Percentiles rank a stretch among this genome's conserved stretches.
These are phyloP conservation scores for Dacryopinax primogenitus DNA, from an alignment of 768 basidiomycete genomes.

Conservation along the genomic window DNA sequence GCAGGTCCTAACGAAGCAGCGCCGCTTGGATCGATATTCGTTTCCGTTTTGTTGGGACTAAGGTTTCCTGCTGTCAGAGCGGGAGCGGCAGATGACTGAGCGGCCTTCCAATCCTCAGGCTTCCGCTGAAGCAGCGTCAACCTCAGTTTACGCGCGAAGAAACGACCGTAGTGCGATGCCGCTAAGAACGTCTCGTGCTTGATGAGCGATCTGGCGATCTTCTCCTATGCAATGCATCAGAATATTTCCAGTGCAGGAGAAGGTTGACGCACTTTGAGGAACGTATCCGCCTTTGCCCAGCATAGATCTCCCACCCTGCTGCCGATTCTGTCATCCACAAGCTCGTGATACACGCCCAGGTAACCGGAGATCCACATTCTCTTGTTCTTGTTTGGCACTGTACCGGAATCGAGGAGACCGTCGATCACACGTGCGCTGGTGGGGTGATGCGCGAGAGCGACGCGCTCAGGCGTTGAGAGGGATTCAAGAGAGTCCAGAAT, in stretches of 20 bases:
- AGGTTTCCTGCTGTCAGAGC: not conserved
- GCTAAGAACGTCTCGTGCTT: slow-evolving; percentile 57
- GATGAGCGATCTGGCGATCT: slow-evolving; percentile 72
- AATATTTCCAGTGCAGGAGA: not conserved
- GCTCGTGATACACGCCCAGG: slow-evolving; percentile 61
- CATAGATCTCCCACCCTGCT: slow-evolving; percentile 82
- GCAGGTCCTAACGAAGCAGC: slow-evolving; percentile 16
- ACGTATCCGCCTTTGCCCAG: slow-evolving; percentile 85
- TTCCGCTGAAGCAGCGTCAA: slow-evolving; percentile 63
- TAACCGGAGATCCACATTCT: slow-evolving; percentile 60
- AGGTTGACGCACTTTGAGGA: slow-evolving; percentile 55
- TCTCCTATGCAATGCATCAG: slow-evolving; percentile 45
- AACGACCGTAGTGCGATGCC: slow-evolving; percentile 74
- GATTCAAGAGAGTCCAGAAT: slow-evolving; percentile 56
- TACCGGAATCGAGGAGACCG: slow-evolving; percentile 49
- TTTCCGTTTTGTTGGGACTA: slow-evolving; percentile 16
- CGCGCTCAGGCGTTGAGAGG: slow-evolving; percentile 45
- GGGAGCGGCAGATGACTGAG: slow-evolving; percentile 36
- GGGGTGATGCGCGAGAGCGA: slow-evolving; percentile 48
- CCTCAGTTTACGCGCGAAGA: slow-evolving; percentile 66
- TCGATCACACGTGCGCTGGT: slow-evolving; percentile 73
- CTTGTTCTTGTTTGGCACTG: slow-evolving; percentile 50
- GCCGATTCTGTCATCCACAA: slow-evolving; percentile 84
- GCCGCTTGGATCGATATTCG: slow-evolving; percentile 2
- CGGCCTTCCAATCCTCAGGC: slow-evolving; percentile 71